Percentiles rank a stretch among this genome's conserved stretches.
These are phyloP conservation scores for Coemansia sp. DNA, from an alignment of 192 early-diverging fungal genomes.

Conservation along the genomic window DNA sequence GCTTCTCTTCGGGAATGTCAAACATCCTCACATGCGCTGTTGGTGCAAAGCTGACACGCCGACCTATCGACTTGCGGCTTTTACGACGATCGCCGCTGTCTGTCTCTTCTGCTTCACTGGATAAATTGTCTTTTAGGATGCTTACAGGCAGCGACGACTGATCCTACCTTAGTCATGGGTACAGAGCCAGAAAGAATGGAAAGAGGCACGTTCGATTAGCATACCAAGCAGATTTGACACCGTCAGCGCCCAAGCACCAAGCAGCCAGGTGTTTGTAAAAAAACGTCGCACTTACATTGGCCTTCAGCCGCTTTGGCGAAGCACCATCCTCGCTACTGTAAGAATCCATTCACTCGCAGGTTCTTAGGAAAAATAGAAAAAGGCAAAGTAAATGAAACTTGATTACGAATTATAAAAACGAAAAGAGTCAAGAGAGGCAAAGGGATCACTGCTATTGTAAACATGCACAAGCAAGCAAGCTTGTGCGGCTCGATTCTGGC, in stretches of 20 bases:
- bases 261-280: not conserved
- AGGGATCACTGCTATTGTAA: not conserved
- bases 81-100: slow-evolving; percentile 22
- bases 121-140: slow-evolving; percentile 24
- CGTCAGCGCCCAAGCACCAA: not conserved
- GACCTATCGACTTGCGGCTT: slow-evolving; percentile 47
- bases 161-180: slow-evolving; percentile 7
- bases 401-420: no score
- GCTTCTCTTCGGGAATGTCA: slow-evolving; percentile 48
- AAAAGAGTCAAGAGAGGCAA: not conserved
- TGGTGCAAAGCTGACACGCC: slow-evolving; percentile 53
- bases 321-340: not conserved
- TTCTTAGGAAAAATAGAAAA: not conserved
- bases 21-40: slow-evolving; percentile 55
- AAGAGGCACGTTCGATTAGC: not conserved
- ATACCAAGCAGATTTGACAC: not conserved
- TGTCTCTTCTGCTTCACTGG: not conserved
- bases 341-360: not conserved
- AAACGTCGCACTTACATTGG: slow-evolving; percentile 14
- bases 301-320: slow-evolving; percentile 32
- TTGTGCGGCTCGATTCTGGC: not conserved
- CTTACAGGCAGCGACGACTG: slow-evolving; percentile 23
- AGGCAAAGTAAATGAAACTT: not conserved
- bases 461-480: not conserved
- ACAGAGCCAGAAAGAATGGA: not conserved